phyloP scores from a whole-genome alignment of 116 monocot genomes.

The Trichopus zeylanicus region DNA sequence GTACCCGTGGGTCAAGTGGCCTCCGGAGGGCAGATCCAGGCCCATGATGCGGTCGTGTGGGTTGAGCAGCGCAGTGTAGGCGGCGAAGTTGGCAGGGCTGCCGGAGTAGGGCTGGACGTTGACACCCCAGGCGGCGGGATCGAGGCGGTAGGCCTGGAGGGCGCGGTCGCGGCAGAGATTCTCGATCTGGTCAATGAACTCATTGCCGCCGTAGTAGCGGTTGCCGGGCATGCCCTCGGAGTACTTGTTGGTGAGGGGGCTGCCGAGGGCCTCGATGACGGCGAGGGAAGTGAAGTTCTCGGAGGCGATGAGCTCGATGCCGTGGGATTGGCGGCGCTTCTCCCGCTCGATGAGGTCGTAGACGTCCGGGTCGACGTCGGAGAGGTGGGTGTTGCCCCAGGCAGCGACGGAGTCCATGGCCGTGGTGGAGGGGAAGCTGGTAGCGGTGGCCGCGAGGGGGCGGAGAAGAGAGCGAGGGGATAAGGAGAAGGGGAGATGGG shows the following conservation, averaged over 20 bases:
- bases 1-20: slow-evolving; percentile 89
- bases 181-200: slow-evolving; percentile 66
- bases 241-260: slow-evolving; percentile 68
- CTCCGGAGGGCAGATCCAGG: slow-evolving; percentile 90
- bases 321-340: slow-evolving; percentile 66
- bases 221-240: slow-evolving; percentile 71
- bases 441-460: background rate
- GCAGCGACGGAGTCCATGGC: slow-evolving; percentile 21
- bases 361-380: slow-evolving; percentile 39
- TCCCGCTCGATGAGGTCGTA: slow-evolving; percentile 70
- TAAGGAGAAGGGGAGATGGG: slow-evolving; percentile 1
- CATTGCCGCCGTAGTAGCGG: slow-evolving; percentile 70
- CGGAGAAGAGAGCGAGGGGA: background rate
- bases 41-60: slow-evolving; percentile 99
- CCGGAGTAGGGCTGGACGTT: slow-evolving; percentile 89
- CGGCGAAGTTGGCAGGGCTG: slow-evolving; percentile 89
- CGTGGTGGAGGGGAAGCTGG: background rate
- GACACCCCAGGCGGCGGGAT: slow-evolving; percentile 53
- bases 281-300: slow-evolving; percentile 80
- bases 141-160: slow-evolving; percentile 40
- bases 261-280: slow-evolving; percentile 65
- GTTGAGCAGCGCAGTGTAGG: slow-evolving; percentile 78
- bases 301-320: slow-evolving; percentile 73
- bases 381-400: slow-evolving; percentile 47
- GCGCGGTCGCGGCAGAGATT: slow-evolving; percentile 51